Percentiles rank a stretch among this genome's conserved stretches.
These are phyloP conservation scores for Akanthomyces lecanii DNA, from an alignment of 2,329 filamentous ascomycete species.

Conservation along the genomic window DNA sequence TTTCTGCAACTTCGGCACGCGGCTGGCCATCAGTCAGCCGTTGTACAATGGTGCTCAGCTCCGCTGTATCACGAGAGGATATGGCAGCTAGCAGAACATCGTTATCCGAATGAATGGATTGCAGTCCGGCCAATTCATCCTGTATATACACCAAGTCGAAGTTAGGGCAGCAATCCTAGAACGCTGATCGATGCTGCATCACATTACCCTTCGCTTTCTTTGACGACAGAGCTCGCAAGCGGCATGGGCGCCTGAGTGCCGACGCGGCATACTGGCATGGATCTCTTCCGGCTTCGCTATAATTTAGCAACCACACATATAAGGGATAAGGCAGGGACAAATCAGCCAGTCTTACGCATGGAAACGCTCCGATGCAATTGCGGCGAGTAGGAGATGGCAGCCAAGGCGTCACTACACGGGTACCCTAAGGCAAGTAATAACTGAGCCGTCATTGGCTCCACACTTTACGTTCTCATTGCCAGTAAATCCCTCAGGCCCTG, in stretches of 20 bases:
- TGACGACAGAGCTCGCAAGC: slow-evolving; percentile 14
- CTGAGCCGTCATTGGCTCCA: too few relatives aligned
- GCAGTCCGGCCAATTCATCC: not conserved
- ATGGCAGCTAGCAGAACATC: slow-evolving; percentile 1
- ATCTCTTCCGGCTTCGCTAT: not conserved
- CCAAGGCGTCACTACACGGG: too few relatives aligned
- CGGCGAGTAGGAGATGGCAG: too few relatives aligned
- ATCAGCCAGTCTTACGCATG: too few relatives aligned
- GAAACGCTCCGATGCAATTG: too few relatives aligned
- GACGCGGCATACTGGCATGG: slow-evolving; percentile 1
- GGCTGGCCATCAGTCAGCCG: slow-evolving; percentile 7
- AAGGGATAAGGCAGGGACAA: too few relatives aligned
- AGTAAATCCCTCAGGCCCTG: too few relatives aligned
- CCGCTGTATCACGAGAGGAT: not conserved
- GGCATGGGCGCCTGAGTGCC: not conserved
- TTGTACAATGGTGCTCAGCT: slow-evolving; percentile 1
- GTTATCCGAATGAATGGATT: not conserved
- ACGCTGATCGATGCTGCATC: not conserved
- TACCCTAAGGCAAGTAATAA: too few relatives aligned
- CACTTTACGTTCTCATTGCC: too few relatives aligned
- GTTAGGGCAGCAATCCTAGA: too few relatives aligned
- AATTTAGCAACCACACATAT: too few relatives aligned
- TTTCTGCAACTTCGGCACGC: slow-evolving; percentile 3
- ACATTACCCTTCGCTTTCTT: slow-evolving; percentile 5
- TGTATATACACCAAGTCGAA: not conserved